These are phyloP conservation scores for Platismatia glauca DNA, from an alignment of 495 filamentous ascomycete species.

Conservation along the genomic window DNA sequence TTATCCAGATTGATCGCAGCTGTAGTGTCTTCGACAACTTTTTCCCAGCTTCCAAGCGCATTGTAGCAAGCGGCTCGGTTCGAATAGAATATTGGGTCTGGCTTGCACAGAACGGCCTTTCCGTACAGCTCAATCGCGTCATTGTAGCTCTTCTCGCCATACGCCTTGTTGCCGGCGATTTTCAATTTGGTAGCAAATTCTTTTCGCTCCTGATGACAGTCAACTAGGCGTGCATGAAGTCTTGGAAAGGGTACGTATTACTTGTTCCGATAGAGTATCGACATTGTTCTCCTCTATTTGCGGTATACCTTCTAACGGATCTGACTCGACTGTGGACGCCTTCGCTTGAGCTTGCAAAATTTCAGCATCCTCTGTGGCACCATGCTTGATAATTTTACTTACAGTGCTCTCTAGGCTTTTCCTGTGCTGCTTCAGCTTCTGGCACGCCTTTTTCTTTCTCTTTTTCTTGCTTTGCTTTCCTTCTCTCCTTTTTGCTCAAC, in stretches of 20 bases:
- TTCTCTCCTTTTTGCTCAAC: constrained; percentile 37
- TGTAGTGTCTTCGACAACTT: constrained; percentile 94
- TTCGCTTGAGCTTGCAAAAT: constrained; percentile 36
- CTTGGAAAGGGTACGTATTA: constrained; percentile 27
- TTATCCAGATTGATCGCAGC: constrained; percentile 85
- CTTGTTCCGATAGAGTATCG: constrained; percentile 56
- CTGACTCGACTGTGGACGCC: constrained; percentile 43
- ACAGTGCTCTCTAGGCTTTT: constrained; percentile 17
- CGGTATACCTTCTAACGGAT: constrained; percentile 69
- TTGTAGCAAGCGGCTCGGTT: constrained; percentile 98
- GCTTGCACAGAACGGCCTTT: constrained; percentile 91
- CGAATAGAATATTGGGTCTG: constrained; percentile 96
- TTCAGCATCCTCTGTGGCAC: neutral
- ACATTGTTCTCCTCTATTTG: constrained; percentile 77
- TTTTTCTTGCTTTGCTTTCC: constrained; percentile 43
- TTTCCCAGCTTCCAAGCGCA: constrained; percentile 82
- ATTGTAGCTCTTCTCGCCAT: constrained; percentile 82
- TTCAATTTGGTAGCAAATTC: constrained; percentile 85
- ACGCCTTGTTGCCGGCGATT: constrained; percentile 92
- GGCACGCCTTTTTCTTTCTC: constrained; percentile 66
- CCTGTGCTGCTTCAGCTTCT: constrained; percentile 36
- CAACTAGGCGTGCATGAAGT: constrained; percentile 8
- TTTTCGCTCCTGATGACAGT: constrained; percentile 45
- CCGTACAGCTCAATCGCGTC: constrained; percentile 89
- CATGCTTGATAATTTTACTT: neutral